Evolutionary conservation across 176 grass and related monocot genomes (phyloP).

Genomic region (Bolboschoenus planiculmis): DNA sequence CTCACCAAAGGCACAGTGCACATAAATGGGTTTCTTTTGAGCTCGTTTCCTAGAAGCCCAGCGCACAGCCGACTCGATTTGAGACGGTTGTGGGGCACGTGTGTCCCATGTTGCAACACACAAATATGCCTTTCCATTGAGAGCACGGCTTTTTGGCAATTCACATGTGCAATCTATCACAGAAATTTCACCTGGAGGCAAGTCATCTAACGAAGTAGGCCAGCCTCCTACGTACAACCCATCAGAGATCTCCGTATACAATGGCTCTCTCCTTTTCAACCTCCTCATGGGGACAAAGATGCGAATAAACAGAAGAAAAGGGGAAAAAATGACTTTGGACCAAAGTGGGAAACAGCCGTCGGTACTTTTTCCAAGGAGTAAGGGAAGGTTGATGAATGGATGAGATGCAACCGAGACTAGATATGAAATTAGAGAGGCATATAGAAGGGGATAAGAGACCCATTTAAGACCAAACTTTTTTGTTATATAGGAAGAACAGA

Average conservation of each 20-base stretch:
- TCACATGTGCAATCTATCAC: slow-evolving; percentile 94
- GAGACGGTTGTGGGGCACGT: slow-evolving; percentile 58
- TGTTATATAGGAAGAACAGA: slow-evolving; percentile 37
- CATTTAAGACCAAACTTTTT: slow-evolving; percentile 37
- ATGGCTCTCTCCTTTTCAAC: slow-evolving; percentile 59
- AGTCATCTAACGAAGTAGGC: slow-evolving; percentile 59
- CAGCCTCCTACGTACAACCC: slow-evolving; percentile 81
- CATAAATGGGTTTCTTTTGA: slow-evolving; percentile 65
- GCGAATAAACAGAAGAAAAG: slow-evolving; percentile 59
- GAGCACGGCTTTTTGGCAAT: slow-evolving; percentile 53
- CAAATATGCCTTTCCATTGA: slow-evolving; percentile 55
- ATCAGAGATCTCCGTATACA: slow-evolving; percentile 71
- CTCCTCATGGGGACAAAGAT: slow-evolving; percentile 59
- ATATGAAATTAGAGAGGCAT: slow-evolving; percentile 38
- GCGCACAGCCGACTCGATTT: slow-evolving; percentile 65
- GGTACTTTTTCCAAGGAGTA: slow-evolving; percentile 64
- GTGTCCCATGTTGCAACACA: slow-evolving; percentile 82
- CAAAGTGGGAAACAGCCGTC: slow-evolving; percentile 74
- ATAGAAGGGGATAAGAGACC: slow-evolving; percentile 50
- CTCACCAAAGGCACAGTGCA: slow-evolving; percentile 93
- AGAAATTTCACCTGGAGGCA: slow-evolving; percentile 66
- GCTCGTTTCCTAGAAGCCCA: slow-evolving; percentile 63
- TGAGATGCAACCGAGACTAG: slow-evolving; percentile 71
- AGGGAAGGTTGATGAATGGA: slow-evolving; percentile 59
- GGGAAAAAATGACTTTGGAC: slow-evolving; percentile 72